Conservation (phyloP, 2,329 filamentous ascomycete species). For the Calonectria honghensis region DNA sequence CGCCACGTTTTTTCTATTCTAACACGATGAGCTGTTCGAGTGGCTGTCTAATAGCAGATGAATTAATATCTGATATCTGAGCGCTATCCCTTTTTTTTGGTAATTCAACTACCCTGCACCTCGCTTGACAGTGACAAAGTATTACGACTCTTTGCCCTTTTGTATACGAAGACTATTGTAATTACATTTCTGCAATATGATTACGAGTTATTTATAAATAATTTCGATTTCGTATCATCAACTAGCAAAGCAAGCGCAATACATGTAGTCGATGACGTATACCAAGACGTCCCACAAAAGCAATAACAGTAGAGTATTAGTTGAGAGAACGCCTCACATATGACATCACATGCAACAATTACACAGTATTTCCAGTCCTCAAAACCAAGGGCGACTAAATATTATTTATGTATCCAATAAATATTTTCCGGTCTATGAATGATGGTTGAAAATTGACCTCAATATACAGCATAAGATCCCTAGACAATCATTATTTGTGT, state of each 20-base stretch:
- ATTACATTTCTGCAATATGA: neutral
- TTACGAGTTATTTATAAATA: neutral
- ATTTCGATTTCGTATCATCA: neutral
- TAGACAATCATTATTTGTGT: neutral
- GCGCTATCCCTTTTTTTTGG: no score
- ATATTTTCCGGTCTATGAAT: neutral
- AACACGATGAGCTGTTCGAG: neutral
- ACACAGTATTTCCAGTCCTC: neutral
- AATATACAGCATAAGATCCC: neutral
- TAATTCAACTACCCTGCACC: neutral
- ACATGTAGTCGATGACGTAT: neutral
- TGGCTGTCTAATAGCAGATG: neutral
- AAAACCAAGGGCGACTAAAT: neutral
- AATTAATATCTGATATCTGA: neutral
- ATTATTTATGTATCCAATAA: neutral
- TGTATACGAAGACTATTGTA: neutral
- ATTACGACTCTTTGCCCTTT: neutral
- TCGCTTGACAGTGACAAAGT: neutral
- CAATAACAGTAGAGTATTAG: no score
- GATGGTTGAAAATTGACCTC: neutral
- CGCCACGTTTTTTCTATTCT: slow-evolving; percentile 19
- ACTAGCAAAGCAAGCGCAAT: neutral
- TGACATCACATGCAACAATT: no score
- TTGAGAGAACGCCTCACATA: neutral
- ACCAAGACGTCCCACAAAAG: no score